These are phyloP conservation scores for Globisporangium sylvaticum DNA, from an alignment of 352 stramenopile species.

Conservation along the genomic window DNA sequence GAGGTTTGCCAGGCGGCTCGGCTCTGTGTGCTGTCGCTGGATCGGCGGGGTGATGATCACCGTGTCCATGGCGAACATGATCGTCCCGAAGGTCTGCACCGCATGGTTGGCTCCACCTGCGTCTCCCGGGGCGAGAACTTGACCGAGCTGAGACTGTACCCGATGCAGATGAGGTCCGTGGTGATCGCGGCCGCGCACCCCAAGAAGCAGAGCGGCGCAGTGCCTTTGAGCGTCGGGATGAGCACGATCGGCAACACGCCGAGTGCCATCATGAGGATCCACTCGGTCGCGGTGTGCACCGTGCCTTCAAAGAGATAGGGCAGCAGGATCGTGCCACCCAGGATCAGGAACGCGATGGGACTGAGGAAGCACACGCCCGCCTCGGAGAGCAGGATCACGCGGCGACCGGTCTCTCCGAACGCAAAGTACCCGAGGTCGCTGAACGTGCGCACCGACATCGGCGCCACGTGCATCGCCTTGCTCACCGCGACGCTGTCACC, in stretches of 20 bases:
- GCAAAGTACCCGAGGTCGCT: conserved; percentile 68
- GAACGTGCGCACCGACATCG: conserved; percentile 59
- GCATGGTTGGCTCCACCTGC: conserved; percentile 35
- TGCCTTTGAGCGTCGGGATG: conserved; percentile 55
- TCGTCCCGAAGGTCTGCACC: conserved; percentile 57
- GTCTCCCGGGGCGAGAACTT: conserved; percentile 46
- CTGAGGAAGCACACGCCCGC: conserved; percentile 58
- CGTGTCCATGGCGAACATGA: conserved; percentile 69
- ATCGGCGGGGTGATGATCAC: conserved; percentile 66
- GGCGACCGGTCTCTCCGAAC: conserved; percentile 43
- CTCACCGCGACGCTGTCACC: conserved; percentile 45
- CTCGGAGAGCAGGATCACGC: conserved; percentile 51
- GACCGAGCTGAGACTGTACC: conserved; percentile 37
- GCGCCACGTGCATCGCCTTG: conserved; percentile 47
- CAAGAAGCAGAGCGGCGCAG: conserved; percentile 41
- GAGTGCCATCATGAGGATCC: conserved; percentile 57
- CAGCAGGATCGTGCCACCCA: conserved; percentile 57
- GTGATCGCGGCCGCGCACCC: conserved; percentile 41
- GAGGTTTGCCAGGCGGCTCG: conserved; percentile 44
- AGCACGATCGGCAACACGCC: conserved; percentile 54
- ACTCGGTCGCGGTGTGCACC: conserved; percentile 37
- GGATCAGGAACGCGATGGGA: conserved; percentile 69
- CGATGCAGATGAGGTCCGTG: conserved; percentile 52
- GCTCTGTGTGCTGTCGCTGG: conserved; percentile 51
- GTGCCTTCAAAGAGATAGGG: conserved; percentile 42